phyloP scores from a whole-genome alignment of 2,329 filamentous ascomycete genomes.

The Epichloe festucae region DNA sequence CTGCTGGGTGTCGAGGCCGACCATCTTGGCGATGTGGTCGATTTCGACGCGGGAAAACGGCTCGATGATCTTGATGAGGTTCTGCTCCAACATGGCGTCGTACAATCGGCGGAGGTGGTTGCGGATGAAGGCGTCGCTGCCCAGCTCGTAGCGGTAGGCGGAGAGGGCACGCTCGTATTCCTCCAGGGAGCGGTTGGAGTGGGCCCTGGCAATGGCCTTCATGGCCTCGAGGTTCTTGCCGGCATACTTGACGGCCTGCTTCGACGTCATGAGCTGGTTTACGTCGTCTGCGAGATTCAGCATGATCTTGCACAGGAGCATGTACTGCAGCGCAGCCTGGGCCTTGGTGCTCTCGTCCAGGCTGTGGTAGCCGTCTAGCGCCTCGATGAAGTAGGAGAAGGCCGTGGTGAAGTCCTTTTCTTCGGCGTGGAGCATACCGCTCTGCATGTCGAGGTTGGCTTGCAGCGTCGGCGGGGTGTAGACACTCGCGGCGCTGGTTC shows the following conservation, averaged over 20 bases:
- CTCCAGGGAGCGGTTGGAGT: constrained; percentile 88
- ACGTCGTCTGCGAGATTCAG: constrained; percentile 94
- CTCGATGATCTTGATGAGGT: constrained; percentile 98
- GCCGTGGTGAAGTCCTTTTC: constrained; percentile 98
- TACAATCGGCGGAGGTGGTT: constrained; percentile 93
- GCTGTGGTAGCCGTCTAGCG: constrained; percentile 88
- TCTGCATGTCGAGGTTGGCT: constrained; percentile 97
- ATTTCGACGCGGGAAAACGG: constrained; percentile 97
- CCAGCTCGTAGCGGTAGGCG: constrained; percentile 84
- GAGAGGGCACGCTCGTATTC: constrained; percentile 92
- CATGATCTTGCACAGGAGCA: constrained; percentile 99
- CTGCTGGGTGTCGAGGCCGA: constrained; percentile 87
- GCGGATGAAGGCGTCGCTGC: constrained; percentile 88
- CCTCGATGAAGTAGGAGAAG: constrained; percentile 98
- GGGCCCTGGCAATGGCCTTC: constrained; percentile 94
- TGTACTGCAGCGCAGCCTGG: constrained; percentile 97
- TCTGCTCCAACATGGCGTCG: constrained; percentile 98
- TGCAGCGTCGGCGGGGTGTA: constrained; percentile 94
- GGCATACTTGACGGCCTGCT: constrained; percentile 93
- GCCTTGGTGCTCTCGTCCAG: constrained; percentile 81
- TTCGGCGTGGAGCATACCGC: constrained; percentile 95
- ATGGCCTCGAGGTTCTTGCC: constrained; percentile 94
- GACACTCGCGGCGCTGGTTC: constrained; percentile 90
- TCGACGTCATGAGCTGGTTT: constrained; percentile 84
- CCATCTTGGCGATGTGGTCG: constrained; percentile 93